phyloP scores from a whole-genome alignment of 805 yeast genomes.

The Diddensiella santjacobensis region DNA sequence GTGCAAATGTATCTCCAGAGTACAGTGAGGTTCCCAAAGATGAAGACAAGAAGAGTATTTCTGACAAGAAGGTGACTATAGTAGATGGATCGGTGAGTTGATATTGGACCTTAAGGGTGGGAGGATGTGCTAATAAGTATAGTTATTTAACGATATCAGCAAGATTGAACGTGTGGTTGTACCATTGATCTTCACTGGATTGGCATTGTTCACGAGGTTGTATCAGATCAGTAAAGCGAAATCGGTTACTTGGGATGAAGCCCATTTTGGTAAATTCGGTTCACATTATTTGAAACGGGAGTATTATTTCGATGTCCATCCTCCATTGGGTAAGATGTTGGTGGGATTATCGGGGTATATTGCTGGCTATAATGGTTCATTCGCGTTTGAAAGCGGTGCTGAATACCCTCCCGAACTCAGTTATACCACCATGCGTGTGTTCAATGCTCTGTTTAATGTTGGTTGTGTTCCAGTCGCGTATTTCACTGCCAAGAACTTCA shows the following conservation, averaged over 20 bases:
- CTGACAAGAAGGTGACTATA: neutral
- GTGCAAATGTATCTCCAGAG: neutral
- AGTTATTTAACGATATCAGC: constrained; percentile 24
- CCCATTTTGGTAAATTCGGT: constrained; percentile 96
- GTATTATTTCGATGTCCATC: constrained; percentile 95
- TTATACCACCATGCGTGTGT: constrained; percentile 76
- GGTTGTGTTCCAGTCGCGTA: constrained; percentile 85
- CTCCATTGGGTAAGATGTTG: constrained; percentile 92
- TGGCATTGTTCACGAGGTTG: constrained; percentile 56
- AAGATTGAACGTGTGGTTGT: constrained; percentile 40
- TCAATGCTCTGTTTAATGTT: constrained; percentile 81
- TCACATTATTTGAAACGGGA: constrained; percentile 84
- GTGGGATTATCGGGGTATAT: constrained; percentile 83
- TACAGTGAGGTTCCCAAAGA: neutral
- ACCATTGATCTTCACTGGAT: constrained; percentile 34
- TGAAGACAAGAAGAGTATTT: neutral
- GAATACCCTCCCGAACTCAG: constrained; percentile 73
- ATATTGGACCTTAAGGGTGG: neutral
- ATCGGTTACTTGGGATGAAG: constrained; percentile 92
- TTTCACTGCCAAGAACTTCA: constrained; percentile 71
- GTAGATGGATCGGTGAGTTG: constrained; percentile 5
- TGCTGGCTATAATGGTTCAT: constrained; percentile 84
- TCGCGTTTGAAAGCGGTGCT: constrained; percentile 82
- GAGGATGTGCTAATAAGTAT: neutral
- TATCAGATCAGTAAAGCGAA: constrained; percentile 67